Base-by-base conservation (phyloP, 2,329 filamentous ascomycete genomes). In the Knufia fluminis region DNA sequence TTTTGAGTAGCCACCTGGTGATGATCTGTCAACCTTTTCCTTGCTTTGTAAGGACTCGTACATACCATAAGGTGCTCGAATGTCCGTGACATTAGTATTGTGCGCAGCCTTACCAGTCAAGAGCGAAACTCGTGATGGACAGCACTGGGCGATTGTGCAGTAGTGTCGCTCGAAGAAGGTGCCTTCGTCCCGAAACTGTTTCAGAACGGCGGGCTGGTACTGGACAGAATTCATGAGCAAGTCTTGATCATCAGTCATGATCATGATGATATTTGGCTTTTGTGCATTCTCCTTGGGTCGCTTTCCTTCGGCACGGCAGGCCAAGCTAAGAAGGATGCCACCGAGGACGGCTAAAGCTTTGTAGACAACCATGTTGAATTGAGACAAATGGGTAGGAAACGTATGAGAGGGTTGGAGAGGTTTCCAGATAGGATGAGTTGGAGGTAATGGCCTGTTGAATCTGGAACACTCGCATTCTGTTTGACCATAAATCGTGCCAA, bases 221-320 rank as follows among this genome's bases (percentile, higher is more conserved):
- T 74, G 68, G 1, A 83, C 59, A 0, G 80, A 83, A 41, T 78
- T 67, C 55, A 85, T 66, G 32, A 77, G 73, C 2, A 78, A 62
- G 58, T 85, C 82, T 58, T 85, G 82, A 53, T 85, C 82, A 51
- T 85, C 82, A 0, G 79, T 82, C 32, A 85, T 68, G 51, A 85
- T 78, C 58, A 85, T 80, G 14, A 85, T 67, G 39, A 85, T 76
- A 54, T 85, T 85, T 0, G 73, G 68, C 23, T 39, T 46, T 20
- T 46, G 22, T 14, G 22, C 2, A 31, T 19, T 16, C 23, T 42
- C 17, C 19, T 42, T n/a, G n/a, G n/a, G n/a, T n/a, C n/a, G n/a
- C n/a, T n/a, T n/a, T n/a, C n/a, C n/a, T n/a, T n/a, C n/a, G n/a
- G n/a, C n/a, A n/a, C n/a, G n/a, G n/a, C n/a, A n/a, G n/a, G n/a